Evolutionary conservation across 371 early-diverging fungal genomes (phyloP), one percentile per base, ranked within the genome.

Genomic region (Rhizopus microsporus): DNA sequence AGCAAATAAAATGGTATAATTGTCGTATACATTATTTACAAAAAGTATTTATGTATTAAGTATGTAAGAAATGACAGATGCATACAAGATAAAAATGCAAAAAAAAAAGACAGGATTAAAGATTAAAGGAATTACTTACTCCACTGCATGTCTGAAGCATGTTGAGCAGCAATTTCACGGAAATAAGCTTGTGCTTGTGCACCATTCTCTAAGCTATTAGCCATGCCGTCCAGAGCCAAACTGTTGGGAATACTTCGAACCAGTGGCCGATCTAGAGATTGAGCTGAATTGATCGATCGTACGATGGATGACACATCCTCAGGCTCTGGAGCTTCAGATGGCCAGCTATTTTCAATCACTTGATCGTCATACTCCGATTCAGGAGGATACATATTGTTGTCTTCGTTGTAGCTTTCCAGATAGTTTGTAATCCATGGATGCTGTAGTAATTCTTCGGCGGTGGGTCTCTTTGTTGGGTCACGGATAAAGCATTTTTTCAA

Each of bases 401-500:
- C 72, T 29, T 62, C 64, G 17, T 53, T 60, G 29, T 62, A 71
- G 39, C 53, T 56, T 13, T 80, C 68, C n/a, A 77, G 54, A 37
- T 80, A 77, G 5, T 54, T 64, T 17, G 57, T 60, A 13, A 95
- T 78, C 93, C 93, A 95, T 12, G 78, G 79, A 65, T 94, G 90
- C 7, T 77, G 54, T 10, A 94, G 67, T 15, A 95, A 65, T 55
- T 91, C 90, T 5, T 75, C 67, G 0, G 94, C 96, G 2, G 83
- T 75, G 3, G 95, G 93, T 1, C 96, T 88, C 50, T 86, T 76
- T 9, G 69, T 71, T 0, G 93, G 86, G 46, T 86, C 85, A 16
- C 91, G 84, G 3, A 81, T 84, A 69, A 95, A 93, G 65, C 95
- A 94, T 53, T 80, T 69, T 59, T 82, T 81, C 51, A 94, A 65